These are phyloP conservation scores for Podosphaera xanthii DNA, from an alignment of 2,329 filamentous ascomycete species.

Conservation along the genomic window DNA sequence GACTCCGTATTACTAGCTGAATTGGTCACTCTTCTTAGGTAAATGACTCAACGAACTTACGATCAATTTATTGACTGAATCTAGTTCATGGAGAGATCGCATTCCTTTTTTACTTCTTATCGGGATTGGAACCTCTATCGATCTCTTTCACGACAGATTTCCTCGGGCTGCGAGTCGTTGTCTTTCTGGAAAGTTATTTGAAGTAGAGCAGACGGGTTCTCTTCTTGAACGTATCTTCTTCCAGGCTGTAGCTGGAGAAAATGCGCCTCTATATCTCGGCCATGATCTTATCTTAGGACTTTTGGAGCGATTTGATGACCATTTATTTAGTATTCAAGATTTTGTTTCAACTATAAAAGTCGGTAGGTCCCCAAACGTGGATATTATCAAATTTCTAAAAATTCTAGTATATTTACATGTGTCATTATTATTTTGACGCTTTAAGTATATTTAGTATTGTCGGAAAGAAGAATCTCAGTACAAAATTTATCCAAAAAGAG, in stretches of 20 bases:
- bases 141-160: constrained; percentile 54
- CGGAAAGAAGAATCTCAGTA: constrained; percentile 12
- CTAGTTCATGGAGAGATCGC: constrained; percentile 44
- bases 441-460: constrained; percentile 36
- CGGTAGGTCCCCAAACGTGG: constrained; percentile 5
- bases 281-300: constrained; percentile 36
- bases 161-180: constrained; percentile 43
- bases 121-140: constrained; percentile 60
- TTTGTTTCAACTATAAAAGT: constrained; percentile 51
- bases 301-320: constrained; percentile 51
- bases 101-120: constrained; percentile 60
- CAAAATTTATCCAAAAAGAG: constrained; percentile 25
- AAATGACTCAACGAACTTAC: constrained; percentile 12
- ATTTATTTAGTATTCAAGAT: constrained; percentile 51
- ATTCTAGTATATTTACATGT: constrained; percentile 62
- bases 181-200: constrained; percentile 50
- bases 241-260: constrained; percentile 33
- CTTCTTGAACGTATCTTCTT: constrained; percentile 53
- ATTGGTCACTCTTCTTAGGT: constrained; percentile 45
- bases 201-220: constrained; percentile 48
- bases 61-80: constrained; percentile 1
- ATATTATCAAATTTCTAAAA: neutral
- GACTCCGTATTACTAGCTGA: constrained; percentile 51
- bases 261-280: constrained; percentile 38
- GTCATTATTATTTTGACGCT: constrained; percentile 61